phyloP scores from a whole-genome alignment of 2,329 filamentous ascomycete species.

The Fusarium succisae region DNA sequence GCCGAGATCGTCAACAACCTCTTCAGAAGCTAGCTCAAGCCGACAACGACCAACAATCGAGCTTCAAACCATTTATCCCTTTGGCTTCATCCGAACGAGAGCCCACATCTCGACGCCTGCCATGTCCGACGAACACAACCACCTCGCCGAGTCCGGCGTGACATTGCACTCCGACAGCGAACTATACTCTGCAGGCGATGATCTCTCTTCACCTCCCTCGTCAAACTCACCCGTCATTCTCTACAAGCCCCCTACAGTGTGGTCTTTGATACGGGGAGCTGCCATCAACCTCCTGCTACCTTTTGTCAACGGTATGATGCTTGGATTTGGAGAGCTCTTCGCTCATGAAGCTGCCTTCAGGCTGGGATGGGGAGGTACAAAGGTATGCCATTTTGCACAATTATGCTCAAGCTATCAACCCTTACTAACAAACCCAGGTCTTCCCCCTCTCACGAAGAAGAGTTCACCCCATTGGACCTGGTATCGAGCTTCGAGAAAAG shows the following conservation, averaged over 20 bases:
- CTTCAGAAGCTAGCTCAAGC: slow-evolving; percentile 14
- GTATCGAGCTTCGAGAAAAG: slow-evolving; percentile 80
- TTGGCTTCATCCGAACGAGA: too few species aligned
- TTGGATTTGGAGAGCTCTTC: slow-evolving; percentile 96
- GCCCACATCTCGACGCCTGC: not conserved
- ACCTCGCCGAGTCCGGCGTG: slow-evolving; percentile 76
- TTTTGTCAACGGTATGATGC: slow-evolving; percentile 97
- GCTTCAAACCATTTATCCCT: not conserved
- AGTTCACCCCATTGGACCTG: slow-evolving; percentile 77
- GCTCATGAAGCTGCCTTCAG: slow-evolving; percentile 95
- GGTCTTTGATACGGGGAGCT: slow-evolving; percentile 84
- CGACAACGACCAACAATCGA: not conserved
- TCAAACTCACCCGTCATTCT: slow-evolving; percentile 78
- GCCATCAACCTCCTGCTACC: slow-evolving; percentile 96
- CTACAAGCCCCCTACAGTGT: slow-evolving; percentile 88
- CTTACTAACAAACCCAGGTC: slow-evolving; percentile 53
- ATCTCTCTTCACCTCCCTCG: slow-evolving; percentile 69
- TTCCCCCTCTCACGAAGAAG: slow-evolving; percentile 69
- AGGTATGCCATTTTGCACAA: slow-evolving; percentile 62
- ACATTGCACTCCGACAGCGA: slow-evolving; percentile 87
- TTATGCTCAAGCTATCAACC: not conserved
- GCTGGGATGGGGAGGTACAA: slow-evolving; percentile 92
- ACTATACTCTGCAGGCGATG: slow-evolving; percentile 73
- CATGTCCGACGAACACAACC: slow-evolving; percentile 65
- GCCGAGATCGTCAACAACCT: slow-evolving; percentile 38